A percentile compares a stretch with the other conserved stretches of the same genome.
Evolutionary conservation across 1,284 basidiomycete genomes (phyloP).

Genomic region (Melampsora occidentalis): DNA sequence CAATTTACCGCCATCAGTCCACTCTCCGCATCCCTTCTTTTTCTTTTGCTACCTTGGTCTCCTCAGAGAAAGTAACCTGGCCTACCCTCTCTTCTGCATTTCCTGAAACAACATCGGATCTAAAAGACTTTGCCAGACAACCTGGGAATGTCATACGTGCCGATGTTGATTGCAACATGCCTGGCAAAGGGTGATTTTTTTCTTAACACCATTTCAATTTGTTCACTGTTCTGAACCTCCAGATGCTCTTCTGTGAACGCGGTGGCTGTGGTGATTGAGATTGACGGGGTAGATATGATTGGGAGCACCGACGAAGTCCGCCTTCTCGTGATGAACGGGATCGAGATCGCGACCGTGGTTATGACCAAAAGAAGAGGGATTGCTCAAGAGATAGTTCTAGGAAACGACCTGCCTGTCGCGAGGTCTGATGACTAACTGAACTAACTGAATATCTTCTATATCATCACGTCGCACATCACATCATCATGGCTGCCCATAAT

Average conservation of each 20-base stretch:
- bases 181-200: constrained; percentile 71
- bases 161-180: constrained; percentile 79
- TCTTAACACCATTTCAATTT: background rate
- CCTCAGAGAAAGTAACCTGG: background rate
- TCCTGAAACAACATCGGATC: constrained; percentile 63
- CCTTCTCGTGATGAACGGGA: constrained; percentile 37
- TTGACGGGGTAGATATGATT: constrained; percentile 45
- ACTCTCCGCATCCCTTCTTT: background rate
- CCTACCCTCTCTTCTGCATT: background rate
- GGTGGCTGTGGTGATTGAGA: constrained; percentile 24
- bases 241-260: constrained; percentile 14
- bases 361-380: constrained; percentile 46
- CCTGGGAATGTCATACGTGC: constrained; percentile 81
- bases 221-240: background rate
- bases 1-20: background rate
- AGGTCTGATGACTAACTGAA: background rate
- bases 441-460: too few relatives aligned
- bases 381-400: constrained; percentile 53
- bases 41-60: background rate
- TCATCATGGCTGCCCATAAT: too few relatives aligned
- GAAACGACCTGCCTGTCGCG: constrained; percentile 4
- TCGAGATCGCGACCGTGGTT: constrained; percentile 47
- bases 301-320: constrained; percentile 44
- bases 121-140: constrained; percentile 92
- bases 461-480: too few relatives aligned